Percentiles rank a stretch among this genome's conserved stretches.
These are phyloP conservation scores for Talaromyces wortmannii DNA, from an alignment of 495 filamentous ascomycete genomes.

Conservation along the genomic window DNA sequence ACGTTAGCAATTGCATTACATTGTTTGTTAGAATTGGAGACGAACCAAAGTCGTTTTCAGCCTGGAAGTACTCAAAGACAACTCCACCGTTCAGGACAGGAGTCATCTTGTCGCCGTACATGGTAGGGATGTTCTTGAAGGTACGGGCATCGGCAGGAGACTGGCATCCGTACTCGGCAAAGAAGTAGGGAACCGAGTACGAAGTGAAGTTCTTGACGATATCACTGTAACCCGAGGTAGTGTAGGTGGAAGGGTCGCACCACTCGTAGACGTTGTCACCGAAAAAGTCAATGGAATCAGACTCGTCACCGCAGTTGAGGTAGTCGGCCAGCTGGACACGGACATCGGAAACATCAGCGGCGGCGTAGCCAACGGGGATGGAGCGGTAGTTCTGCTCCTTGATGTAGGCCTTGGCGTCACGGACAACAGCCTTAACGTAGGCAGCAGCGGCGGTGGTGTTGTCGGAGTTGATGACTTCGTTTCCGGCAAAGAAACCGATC, in stretches of 20 bases:
- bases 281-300: constrained; percentile 77
- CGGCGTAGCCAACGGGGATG: constrained; percentile 84
- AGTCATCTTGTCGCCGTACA: constrained; percentile 78
- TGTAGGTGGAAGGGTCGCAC: constrained; percentile 72
- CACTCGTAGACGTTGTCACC: constrained; percentile 99
- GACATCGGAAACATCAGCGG: constrained; percentile 80
- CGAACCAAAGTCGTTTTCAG: constrained; percentile 81
- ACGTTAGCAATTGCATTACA: background rate
- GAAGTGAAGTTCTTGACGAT: constrained; percentile 76
- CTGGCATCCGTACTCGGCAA: constrained; percentile 98
- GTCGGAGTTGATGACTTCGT: constrained; percentile 84
- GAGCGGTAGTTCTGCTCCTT: constrained; percentile 61
- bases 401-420: constrained; percentile 93
- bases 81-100: constrained; percentile 87
- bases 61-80: constrained; percentile 96
- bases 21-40: background rate
- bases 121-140: constrained; percentile 80
- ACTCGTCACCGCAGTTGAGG: constrained; percentile 70
- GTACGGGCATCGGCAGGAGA: constrained; percentile 57
- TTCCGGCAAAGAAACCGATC: constrained; percentile 94
- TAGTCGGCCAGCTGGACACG: constrained; percentile 75
- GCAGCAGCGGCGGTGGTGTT: constrained; percentile 80
- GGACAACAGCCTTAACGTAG: constrained; percentile 93
- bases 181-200: constrained; percentile 91
- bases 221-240: constrained; percentile 65